These are phyloP conservation scores for Capillidium heterosporum DNA, from an alignment of 371 early-diverging fungal genomes.

Conservation along the genomic window DNA sequence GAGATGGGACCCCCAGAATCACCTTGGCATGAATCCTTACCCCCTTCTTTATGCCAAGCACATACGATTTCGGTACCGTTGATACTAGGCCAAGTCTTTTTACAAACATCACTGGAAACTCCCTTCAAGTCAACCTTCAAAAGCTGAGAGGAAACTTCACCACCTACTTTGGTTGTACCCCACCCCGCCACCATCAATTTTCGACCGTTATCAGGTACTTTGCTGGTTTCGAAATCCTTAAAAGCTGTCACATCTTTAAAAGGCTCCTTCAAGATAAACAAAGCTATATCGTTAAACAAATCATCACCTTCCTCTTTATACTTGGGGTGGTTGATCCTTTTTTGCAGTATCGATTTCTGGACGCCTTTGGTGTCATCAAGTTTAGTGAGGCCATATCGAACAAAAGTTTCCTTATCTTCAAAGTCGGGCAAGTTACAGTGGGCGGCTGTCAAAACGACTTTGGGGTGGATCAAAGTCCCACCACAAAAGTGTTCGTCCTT, in stretches of 20 bases:
- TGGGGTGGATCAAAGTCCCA: neutral
- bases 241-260: neutral
- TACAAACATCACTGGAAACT: neutral
- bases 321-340: neutral
- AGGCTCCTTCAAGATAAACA: neutral
- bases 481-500: neutral
- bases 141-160: neutral
- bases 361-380: neutral
- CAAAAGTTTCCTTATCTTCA: neutral
- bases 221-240: neutral
- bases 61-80: neutral
- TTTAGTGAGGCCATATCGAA: neutral
- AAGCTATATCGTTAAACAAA: neutral
- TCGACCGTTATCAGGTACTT: neutral
- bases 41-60: neutral
- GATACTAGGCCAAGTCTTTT: neutral
- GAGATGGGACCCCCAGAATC: neutral
- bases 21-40: neutral
- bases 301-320: neutral
- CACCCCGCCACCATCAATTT: neutral
- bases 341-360: neutral
- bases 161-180: neutral
- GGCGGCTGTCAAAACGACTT: neutral
- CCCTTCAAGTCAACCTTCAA: neutral
- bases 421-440: neutral